Conservation (phyloP, 1,284 basidiomycete species). For the Bjerkandera adusta region DNA sequence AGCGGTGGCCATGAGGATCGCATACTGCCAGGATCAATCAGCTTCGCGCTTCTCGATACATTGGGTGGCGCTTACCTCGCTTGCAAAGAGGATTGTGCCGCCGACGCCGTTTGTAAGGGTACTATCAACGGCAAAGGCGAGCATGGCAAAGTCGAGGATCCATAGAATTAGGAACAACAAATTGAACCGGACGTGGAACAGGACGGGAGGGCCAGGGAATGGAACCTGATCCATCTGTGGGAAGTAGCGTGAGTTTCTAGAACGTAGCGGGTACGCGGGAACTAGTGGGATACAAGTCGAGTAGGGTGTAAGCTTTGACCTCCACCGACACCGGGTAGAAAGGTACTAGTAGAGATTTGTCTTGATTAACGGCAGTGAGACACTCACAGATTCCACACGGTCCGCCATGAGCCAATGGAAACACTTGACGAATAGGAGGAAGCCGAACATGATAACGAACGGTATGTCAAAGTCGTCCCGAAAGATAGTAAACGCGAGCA, state of each 20-base stretch:
- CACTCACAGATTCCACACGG: slow-evolving; percentile 91
- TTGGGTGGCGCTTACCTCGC: slow-evolving; percentile 62
- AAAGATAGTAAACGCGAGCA: slow-evolving; percentile 96
- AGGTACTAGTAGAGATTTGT: not conserved
- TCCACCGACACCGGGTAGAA: not conserved
- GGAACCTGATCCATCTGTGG: slow-evolving; percentile 94
- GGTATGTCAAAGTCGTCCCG: slow-evolving; percentile 91
- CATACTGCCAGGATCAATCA: slow-evolving; percentile 57
- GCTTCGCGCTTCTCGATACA: slow-evolving; percentile 9
- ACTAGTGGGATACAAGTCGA: not conserved
- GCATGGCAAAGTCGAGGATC: slow-evolving; percentile 70
- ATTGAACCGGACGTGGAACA: slow-evolving; percentile 86
- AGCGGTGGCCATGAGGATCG: slow-evolving; percentile 83
- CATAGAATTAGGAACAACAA: slow-evolving; percentile 70
- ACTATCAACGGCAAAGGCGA: slow-evolving; percentile 75
- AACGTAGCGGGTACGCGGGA: not conserved
- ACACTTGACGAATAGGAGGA: slow-evolving; percentile 92
- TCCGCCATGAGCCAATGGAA: slow-evolving; percentile 98
- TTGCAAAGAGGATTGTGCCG: slow-evolving; percentile 92
- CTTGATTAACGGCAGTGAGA: not conserved
- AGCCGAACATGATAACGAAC: slow-evolving; percentile 90
- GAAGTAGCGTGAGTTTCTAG: slow-evolving; percentile 4
- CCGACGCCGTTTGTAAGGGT: slow-evolving; percentile 80
- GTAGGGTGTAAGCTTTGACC: not conserved
- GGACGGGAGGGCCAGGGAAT: slow-evolving; percentile 76